These are phyloP conservation scores for Populus ilicifolia DNA, from an alignment of 345 rosid genomes.

Conservation along the genomic window DNA sequence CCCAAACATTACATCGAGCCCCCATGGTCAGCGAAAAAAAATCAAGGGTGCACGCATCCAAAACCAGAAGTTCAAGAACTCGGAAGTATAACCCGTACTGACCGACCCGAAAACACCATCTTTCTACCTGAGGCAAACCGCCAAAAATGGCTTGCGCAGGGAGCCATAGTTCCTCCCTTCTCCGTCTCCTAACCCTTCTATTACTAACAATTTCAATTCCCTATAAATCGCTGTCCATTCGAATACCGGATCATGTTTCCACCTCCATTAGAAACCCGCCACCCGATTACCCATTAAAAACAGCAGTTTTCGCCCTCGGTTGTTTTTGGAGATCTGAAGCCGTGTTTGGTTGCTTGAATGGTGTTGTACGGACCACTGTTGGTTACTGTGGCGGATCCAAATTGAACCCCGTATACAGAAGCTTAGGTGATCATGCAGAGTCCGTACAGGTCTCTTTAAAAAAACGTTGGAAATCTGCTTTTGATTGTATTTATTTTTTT, in stretches of 20 bases:
- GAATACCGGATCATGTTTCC: slow-evolving; percentile 53
- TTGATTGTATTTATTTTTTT: no score
- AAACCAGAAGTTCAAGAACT: no score
- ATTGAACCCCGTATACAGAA: slow-evolving; percentile 69
- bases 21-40: no score
- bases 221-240: slow-evolving; percentile 43
- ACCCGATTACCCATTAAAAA: slow-evolving; percentile 38
- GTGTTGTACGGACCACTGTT: slow-evolving; percentile 65
- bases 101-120: slow-evolving; percentile 1
- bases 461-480: no score
- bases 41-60: not conserved
- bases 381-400: slow-evolving; percentile 84
- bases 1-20: no score
- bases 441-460: slow-evolving; percentile 57
- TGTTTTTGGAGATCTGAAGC: slow-evolving; percentile 99
- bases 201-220: slow-evolving; percentile 26
- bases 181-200: slow-evolving; percentile 1
- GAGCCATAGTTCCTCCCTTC: slow-evolving; percentile 15
- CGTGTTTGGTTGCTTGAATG: slow-evolving; percentile 76
- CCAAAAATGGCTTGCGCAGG: slow-evolving; percentile 33
- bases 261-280: slow-evolving; percentile 23
- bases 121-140: not conserved
- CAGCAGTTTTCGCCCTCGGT: slow-evolving; percentile 81
- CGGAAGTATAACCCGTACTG: no score
- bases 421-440: slow-evolving; percentile 79